Evolutionary conservation across 306 rosid species (phyloP).

Genomic region (Cucurbita argyrosperma): DNA sequence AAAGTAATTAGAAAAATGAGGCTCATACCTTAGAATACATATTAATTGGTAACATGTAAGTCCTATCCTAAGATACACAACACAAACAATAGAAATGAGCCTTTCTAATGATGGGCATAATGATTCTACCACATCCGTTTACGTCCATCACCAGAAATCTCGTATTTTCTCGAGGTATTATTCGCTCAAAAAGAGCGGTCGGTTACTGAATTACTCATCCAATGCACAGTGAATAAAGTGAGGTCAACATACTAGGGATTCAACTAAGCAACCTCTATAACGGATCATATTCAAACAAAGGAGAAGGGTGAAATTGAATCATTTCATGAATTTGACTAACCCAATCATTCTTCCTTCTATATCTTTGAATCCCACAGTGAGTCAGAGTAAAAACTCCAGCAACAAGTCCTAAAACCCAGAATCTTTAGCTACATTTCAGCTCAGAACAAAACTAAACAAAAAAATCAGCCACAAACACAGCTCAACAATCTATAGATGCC

Average conservation of each 20-base stretch:
- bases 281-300: not conserved
- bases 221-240: not conserved
- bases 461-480: slow-evolving; percentile 14
- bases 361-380: slow-evolving; percentile 52
- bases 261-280: not conserved
- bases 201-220: not conserved
- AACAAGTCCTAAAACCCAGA: slow-evolving; percentile 41
- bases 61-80: not conserved
- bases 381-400: slow-evolving; percentile 42
- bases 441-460: not conserved
- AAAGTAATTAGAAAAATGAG: not conserved
- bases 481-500: not conserved
- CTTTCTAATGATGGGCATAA: not conserved
- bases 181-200: not conserved
- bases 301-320: not conserved
- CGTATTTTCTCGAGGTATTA: too few relatives aligned
- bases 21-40: not conserved
- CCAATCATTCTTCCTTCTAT: slow-evolving; percentile 61
- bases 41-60: too few relatives aligned
- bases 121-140: too few relatives aligned
- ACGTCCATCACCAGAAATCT: too few relatives aligned
- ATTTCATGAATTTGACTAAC: slow-evolving; percentile 23
- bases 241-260: not conserved
- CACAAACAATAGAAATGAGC: not conserved
- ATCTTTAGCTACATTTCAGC: not conserved